Base-by-base conservation (phyloP, 257 asterid genomes). In the Anisodus tanguticus region DNA sequence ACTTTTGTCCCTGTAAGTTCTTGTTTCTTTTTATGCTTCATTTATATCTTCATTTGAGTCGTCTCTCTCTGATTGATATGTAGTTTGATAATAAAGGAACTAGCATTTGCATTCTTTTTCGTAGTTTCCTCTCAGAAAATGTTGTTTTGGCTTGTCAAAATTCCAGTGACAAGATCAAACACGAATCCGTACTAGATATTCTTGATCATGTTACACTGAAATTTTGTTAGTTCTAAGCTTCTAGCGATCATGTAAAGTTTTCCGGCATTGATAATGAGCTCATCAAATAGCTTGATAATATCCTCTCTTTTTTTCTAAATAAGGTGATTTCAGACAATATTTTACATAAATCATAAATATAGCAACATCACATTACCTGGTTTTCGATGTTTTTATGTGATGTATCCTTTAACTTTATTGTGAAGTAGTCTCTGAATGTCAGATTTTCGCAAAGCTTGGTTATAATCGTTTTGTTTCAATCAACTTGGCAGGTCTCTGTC, bases 1-100 rank as follows among this genome's bases (percentile, higher is more conserved):
- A 47, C 91, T 95, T 51, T 63, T 83, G 49, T 83, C 90, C 63
- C 83, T 94, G 98, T 95, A 91, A 95, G 98, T 89, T 84, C 68
- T 87, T 77, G 81, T 11, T 17, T 85, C 51, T 84, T 78, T 79
- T 35, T 78, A 17, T 76, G 37, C 1, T 64, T 82, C 85, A 26
- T 82, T 39, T 66, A 53, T 26, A 47, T 17, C 67, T 59, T 9
- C 78, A 1, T 82, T 66, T 82, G 31, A 11, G 47, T 51, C 26
- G 6, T 66, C 59, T 53, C 49, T 26, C 47, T 31, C 64, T 53
- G 22, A 77, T 77, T 5, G 22, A 26, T 26, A 53, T 77, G 7
- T 77, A 77, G 64, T 77, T 76, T 76, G 63, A 76, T 22, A 22
- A 74, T 49, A 22, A 49, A 47, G 81, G 19, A 74, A 26, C 47